A percentile compares a stretch with the other conserved stretches of the same genome.
Conservation (phyloP, 2,329 filamentous ascomycete species). For the Coniella lustricola region DNA sequence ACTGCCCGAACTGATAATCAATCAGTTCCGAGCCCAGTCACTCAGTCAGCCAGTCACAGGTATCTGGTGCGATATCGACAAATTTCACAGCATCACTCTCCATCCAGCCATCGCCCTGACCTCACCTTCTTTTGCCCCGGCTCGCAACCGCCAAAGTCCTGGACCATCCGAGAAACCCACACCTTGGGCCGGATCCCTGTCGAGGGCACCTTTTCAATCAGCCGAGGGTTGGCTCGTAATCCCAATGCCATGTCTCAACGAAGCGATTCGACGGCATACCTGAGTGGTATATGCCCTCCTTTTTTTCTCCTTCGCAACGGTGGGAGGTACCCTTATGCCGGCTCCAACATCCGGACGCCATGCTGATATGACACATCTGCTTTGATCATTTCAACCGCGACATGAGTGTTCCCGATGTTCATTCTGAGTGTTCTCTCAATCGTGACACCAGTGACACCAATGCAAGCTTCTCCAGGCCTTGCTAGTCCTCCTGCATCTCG, state of each 20-base stretch:
- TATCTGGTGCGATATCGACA: too few species aligned
- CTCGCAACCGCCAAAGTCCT: too few species aligned
- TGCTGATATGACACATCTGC: background rate
- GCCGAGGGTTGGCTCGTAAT: too few species aligned
- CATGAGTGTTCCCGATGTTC: slow-evolving; percentile 4
- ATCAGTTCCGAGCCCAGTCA: too few species aligned
- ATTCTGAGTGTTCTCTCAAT: slow-evolving; percentile 2
- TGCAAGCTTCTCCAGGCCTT: slow-evolving; percentile 10
- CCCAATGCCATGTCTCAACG: background rate
- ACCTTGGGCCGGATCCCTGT: too few species aligned
- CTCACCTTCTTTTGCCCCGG: background rate
- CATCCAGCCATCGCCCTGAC: background rate
- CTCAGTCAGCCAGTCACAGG: too few species aligned
- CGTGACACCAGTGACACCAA: background rate
- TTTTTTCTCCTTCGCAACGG: background rate
- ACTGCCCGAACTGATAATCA: too few species aligned
- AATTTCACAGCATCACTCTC: too few species aligned
- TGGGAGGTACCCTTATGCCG: slow-evolving; percentile 6
- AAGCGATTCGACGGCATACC: background rate
- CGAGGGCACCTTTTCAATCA: too few species aligned
- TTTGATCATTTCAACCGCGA: background rate
- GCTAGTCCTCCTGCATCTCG: slow-evolving; percentile 12
- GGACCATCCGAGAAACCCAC: too few species aligned
- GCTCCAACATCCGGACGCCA: slow-evolving; percentile 5
- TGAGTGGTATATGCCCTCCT: slow-evolving; percentile 1